phyloP scores from a whole-genome alignment of 2,329 filamentous ascomycete genomes.

The Talaromyces sp. region DNA sequence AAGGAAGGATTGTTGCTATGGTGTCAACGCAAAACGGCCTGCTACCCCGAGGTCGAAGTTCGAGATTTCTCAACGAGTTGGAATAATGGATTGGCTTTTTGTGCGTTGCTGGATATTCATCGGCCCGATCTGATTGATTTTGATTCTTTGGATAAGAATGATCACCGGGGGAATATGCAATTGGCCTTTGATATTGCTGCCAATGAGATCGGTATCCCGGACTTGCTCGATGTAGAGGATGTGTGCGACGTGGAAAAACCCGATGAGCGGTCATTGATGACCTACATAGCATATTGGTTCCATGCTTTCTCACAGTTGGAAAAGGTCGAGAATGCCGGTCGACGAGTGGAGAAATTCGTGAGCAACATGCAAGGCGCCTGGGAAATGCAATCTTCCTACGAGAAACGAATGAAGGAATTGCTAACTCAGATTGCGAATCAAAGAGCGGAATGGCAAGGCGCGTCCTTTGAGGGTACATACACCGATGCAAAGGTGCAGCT shows the following conservation, averaged over 20 bases:
- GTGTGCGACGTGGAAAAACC: constrained; percentile 95
- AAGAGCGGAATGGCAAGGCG: constrained; percentile 69
- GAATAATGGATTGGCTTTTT: constrained; percentile 97
- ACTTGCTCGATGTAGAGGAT: constrained; percentile 93
- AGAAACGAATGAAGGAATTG: constrained; percentile 82
- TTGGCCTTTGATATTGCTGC: constrained; percentile 93
- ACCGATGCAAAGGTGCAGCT: constrained; percentile 86
- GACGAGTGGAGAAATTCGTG: constrained; percentile 96
- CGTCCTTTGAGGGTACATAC: constrained; percentile 88
- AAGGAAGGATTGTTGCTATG: constrained; percentile 93
- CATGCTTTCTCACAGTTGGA: constrained; percentile 99
- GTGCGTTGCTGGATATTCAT: constrained; percentile 93
- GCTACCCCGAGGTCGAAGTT: constrained; percentile 95
- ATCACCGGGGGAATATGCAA: constrained; percentile 97
- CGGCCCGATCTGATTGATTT: constrained; percentile 96
- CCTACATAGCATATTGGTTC: constrained; percentile 99
- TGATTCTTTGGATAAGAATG: constrained; percentile 86
- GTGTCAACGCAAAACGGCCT: constrained; percentile 98
- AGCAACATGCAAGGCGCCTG: constrained; percentile 98
- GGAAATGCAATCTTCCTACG: constrained; percentile 98
- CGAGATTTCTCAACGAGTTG: constrained; percentile 92
- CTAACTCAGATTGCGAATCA: constrained; percentile 72
- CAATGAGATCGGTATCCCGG: constrained; percentile 94
- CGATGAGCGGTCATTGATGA: constrained; percentile 96
- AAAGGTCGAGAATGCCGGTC: constrained; percentile 93